phyloP scores from a whole-genome alignment of 2,329 filamentous ascomycete species.

The Ophidiomyces ophidiicola region DNA sequence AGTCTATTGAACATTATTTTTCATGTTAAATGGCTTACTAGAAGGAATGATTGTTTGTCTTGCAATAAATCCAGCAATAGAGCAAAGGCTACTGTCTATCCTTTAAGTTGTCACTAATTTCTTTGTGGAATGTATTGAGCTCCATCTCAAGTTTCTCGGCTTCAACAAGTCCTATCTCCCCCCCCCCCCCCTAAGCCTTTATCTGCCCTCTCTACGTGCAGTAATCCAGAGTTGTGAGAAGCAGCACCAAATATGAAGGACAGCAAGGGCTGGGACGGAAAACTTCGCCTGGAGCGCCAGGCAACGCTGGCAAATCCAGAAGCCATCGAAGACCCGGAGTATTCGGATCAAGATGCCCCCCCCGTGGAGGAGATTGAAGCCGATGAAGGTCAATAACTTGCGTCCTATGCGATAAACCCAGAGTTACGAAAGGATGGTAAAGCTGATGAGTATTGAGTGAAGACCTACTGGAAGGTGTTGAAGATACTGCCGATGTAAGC shows the following conservation, averaged over 20 bases:
- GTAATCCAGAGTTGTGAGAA: not conserved
- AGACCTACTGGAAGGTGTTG: conserved; percentile 50
- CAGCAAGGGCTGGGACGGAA: conserved; percentile 37
- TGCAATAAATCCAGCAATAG: too few species aligned
- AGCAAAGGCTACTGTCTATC: too few species aligned
- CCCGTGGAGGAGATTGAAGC: conserved; percentile 64
- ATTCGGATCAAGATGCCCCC: conserved; percentile 58
- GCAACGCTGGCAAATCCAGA: conserved; percentile 63
- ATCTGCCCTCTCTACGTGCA: too few species aligned
- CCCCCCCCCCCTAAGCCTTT: too few species aligned
- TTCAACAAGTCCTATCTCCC: too few species aligned
- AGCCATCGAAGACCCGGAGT: conserved; percentile 71
- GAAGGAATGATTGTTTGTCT: too few species aligned
- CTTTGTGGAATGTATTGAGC: too few species aligned
- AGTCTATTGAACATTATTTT: too few species aligned
- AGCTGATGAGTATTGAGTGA: conserved; percentile 9
- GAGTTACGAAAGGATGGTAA: not conserved
- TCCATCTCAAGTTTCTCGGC: too few species aligned
- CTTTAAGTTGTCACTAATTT: too few species aligned
- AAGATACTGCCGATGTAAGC: conserved; percentile 41
- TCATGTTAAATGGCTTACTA: too few species aligned
- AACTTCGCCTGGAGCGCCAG: conserved; percentile 50
- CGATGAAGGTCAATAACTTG: conserved; percentile 54
- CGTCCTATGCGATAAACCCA: conserved; percentile 3
- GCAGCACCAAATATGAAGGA: conserved; percentile 26